Evolutionary conservation across 2,329 filamentous ascomycete species (phyloP).

Genomic region (Aureobasidium sp.): DNA sequence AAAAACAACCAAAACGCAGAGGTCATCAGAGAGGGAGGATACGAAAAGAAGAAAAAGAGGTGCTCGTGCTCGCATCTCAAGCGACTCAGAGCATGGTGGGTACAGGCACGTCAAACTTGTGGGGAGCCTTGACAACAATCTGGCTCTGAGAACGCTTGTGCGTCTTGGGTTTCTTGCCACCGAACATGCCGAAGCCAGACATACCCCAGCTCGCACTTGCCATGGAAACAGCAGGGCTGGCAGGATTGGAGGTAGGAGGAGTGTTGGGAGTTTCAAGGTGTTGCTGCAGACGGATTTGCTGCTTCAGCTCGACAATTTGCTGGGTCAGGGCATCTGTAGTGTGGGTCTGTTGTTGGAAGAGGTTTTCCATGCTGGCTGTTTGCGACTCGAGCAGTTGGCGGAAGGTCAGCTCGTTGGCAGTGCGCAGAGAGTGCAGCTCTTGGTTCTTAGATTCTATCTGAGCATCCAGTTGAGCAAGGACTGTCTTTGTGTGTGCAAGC

Average conservation of each 20-base stretch:
- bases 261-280: not conserved
- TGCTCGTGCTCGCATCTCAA: not conserved
- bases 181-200: constrained; percentile 1
- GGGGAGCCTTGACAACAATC: constrained; percentile 1
- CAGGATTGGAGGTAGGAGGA: not conserved
- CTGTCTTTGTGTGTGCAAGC: constrained; percentile 5
- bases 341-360: not conserved
- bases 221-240: not conserved
- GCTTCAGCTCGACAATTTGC: constrained; percentile 8
- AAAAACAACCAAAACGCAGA: not conserved
- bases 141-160: constrained; percentile 4
- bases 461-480: constrained; percentile 8
- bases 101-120: constrained; percentile 3
- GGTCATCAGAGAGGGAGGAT: not conserved
- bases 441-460: constrained; percentile 11
- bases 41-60: not conserved
- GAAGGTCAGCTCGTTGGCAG: constrained; percentile 7
- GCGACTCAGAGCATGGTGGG: not conserved
- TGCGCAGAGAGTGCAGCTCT: constrained; percentile 9
- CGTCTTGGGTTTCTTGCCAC: not conserved
- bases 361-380: not conserved
- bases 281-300: constrained; percentile 4
- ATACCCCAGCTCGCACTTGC: not conserved
- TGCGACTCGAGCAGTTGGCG: constrained; percentile 8
- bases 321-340: constrained; percentile 10